Evolutionary conservation across 495 filamentous ascomycete genomes (phyloP).

Genomic region (Ascodesmis nigricans): DNA sequence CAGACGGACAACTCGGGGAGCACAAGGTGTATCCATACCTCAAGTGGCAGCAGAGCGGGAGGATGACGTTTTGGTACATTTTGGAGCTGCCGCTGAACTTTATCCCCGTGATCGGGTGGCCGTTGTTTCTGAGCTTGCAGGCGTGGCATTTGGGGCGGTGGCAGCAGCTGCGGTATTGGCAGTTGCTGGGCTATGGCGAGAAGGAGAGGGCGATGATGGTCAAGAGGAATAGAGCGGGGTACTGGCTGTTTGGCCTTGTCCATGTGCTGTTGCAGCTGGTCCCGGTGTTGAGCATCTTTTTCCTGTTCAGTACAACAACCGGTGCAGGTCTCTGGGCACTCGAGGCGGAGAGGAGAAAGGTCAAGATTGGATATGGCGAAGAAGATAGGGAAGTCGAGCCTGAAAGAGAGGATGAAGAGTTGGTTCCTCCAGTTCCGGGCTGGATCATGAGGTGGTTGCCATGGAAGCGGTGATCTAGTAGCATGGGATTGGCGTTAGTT

Average conservation of each 20-base stretch:
- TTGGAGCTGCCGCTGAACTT: slow-evolving; percentile 78
- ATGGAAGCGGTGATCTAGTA: no score
- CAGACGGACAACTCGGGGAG: slow-evolving; percentile 53
- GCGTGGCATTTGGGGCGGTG: slow-evolving; percentile 36
- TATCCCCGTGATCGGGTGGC: slow-evolving; percentile 70
- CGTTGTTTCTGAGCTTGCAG: slow-evolving; percentile 54
- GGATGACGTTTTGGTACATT: slow-evolving; percentile 61
- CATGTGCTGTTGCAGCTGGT: slow-evolving; percentile 47
- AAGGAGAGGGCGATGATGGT: slow-evolving; percentile 42
- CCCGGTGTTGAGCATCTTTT: slow-evolving; percentile 59
- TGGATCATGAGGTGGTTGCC: no score
- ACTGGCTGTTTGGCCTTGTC: slow-evolving; percentile 32
- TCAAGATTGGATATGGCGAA: no score
- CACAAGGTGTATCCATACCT: slow-evolving; percentile 45
- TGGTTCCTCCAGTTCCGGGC: no score
- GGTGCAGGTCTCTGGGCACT: slow-evolving; percentile 88
- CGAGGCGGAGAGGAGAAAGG: slow-evolving; percentile 17
- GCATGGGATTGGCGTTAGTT: no score
- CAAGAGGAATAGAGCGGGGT: slow-evolving; percentile 53
- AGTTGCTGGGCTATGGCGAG: slow-evolving; percentile 59
- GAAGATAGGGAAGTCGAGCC: no score
- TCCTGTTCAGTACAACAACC: slow-evolving; percentile 62
- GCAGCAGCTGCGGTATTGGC: slow-evolving; percentile 55
- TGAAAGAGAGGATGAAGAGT: no score
- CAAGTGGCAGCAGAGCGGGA: slow-evolving; percentile 34